Percentiles rank a stretch among this genome's conserved stretches.
Conservation (phyloP, 805 yeast species). For the Ogataea pignaliae region DNA sequence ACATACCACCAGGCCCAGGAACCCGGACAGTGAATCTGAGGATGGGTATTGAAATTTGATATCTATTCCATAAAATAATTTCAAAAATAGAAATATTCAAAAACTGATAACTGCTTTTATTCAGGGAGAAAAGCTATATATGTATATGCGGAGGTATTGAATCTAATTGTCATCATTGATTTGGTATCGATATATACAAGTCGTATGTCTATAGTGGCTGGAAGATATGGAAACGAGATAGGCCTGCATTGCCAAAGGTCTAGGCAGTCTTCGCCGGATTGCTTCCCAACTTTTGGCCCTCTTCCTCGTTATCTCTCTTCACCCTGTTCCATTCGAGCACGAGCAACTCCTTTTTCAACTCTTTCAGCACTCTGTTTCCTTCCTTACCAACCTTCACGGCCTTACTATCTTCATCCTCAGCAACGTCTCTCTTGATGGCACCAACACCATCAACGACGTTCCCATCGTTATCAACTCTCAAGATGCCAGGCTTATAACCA, state of each 20-base stretch:
- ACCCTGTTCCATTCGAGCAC: background rate
- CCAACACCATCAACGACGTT: slow-evolving; percentile 4
- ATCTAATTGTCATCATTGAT: background rate
- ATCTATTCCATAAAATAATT: too few species aligned
- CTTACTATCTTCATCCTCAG: background rate
- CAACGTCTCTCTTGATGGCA: background rate
- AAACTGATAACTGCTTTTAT: background rate
- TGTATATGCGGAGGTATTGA: slow-evolving; percentile 1
- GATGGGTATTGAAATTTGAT: slow-evolving; percentile 1
- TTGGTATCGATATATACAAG: too few species aligned
- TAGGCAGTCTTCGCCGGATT: too few species aligned
- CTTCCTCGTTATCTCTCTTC: too few species aligned
- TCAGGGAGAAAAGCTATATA: too few species aligned
- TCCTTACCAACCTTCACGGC: background rate
- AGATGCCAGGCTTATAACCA: slow-evolving; percentile 40
- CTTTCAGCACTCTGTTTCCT: background rate
- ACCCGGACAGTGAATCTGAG: too few species aligned
- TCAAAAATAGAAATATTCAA: background rate
- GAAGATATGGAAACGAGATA: too few species aligned
- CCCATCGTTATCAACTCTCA: slow-evolving; percentile 32
- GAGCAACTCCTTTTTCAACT: background rate
- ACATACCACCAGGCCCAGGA: too few species aligned
- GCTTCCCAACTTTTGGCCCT: too few species aligned
- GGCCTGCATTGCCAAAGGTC: too few species aligned
- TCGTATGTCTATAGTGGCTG: too few species aligned